Evolutionary conservation across 2,329 filamentous ascomycete genomes (phyloP), one percentile per base, ranked within the genome.

Genomic region (Aureobasidium sp.): DNA sequence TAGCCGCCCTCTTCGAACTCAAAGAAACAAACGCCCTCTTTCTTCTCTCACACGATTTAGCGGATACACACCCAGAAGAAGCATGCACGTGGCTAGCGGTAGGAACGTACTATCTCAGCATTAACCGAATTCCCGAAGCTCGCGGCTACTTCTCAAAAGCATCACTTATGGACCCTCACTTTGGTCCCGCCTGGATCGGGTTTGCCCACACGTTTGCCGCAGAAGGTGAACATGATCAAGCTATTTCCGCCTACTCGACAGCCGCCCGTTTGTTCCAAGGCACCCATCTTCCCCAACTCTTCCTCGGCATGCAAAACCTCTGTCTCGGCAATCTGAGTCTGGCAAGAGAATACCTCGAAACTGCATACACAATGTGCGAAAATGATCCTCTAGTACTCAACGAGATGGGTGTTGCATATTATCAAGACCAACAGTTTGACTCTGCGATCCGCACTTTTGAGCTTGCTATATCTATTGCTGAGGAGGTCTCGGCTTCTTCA

Each of bases 171-270:
- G 92, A 99, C 71, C 90, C 93, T 7, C 93, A 97, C 76, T 99
- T 96, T 69, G 93, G 93, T 0, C 90, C 94, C 1, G 94, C 94
- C 3, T 99, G 94, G 94, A 97, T 99, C 66, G 94, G 95, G 1
- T 99, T 99, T 71, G 94, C 94, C 1, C 95, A 99, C 74, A 99
- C 94, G 0, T 99, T 99, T 73, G 94, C 94, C 1, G 92, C 91
- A 12, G 94, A 99, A 74, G 94, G 94, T 58, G 94, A 99, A 75
- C 92, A 97, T 74, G 94, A 99, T 73, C 94, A 99, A 76, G 94
- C 94, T 52, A 97, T 99, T 66, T 95, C 92, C 9, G 94, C 95
- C 0, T 99, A 99, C 77, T 96, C 90, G 34, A 99, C 94, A 0
- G 94, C 94, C 0, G 93, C 93, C 1, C 84, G 94, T 42, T 79